Conservation (phyloP, 768 basidiomycete genomes). For the Rhodotorula babjevae region DNA sequence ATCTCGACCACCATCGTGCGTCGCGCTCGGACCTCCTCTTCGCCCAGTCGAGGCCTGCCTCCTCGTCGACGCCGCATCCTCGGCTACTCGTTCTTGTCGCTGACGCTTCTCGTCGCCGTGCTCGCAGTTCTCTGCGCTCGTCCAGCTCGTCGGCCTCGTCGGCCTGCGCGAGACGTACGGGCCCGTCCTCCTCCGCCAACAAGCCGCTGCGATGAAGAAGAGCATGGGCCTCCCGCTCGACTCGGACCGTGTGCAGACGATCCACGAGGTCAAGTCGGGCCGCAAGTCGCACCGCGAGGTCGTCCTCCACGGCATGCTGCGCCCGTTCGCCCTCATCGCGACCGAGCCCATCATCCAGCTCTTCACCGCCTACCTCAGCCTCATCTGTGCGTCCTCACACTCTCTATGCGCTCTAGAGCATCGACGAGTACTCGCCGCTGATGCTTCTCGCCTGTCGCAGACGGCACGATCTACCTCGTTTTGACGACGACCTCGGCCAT, state of each 20-base stretch:
- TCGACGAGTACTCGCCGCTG: too few relatives aligned
- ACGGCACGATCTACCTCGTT: conserved; percentile 37
- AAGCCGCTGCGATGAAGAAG: conserved; percentile 44
- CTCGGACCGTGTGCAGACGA: conserved; percentile 34
- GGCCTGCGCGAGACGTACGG: conserved; percentile 48
- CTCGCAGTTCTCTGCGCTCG: conserved; percentile 24
- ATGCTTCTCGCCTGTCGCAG: background rate
- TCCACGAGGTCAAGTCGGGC: conserved; percentile 42
- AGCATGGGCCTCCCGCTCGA: conserved; percentile 35
- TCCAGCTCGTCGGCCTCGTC: conserved; percentile 39
- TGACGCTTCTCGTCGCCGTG: background rate
- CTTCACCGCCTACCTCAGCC: conserved; percentile 64
- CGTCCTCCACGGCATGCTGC: conserved; percentile 55
- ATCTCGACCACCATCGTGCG: conserved; percentile 8
- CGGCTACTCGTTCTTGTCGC: background rate
- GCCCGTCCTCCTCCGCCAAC: conserved; percentile 44
- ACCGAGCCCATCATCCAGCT: conserved; percentile 43
- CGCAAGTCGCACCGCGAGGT: conserved; percentile 46
- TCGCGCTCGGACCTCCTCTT: conserved; percentile 48
- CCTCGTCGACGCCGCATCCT: conserved; percentile 44
- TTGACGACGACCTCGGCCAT: conserved; percentile 39
- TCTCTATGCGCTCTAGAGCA: background rate
- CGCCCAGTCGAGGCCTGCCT: too few relatives aligned
- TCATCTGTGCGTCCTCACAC: conserved; percentile 55
- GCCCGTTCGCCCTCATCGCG: conserved; percentile 64